A percentile compares a stretch with the other conserved stretches of the same genome.
phyloP scores from a whole-genome alignment of 495 filamentous ascomycete species.

The Trypethelium eluteriae region DNA sequence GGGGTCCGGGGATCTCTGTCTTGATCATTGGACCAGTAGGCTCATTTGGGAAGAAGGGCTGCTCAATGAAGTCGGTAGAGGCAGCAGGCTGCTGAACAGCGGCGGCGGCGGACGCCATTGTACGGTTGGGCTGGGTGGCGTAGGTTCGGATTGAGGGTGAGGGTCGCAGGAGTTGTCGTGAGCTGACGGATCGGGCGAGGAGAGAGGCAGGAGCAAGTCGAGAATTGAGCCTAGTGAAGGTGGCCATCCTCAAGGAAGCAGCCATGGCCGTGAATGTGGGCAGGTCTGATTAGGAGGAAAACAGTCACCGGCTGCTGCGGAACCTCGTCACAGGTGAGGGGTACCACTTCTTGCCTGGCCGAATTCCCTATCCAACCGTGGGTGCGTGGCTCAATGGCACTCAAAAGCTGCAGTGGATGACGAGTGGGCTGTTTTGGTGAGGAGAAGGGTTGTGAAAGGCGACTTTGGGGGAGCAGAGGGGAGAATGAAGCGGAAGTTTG shows the following conservation, averaged over 20 bases:
- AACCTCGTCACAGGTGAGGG: background rate
- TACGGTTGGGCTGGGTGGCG: slow-evolving; percentile 7
- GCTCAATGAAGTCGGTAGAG: slow-evolving; percentile 19
- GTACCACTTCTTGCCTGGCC: too few relatives aligned
- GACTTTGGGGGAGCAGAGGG: too few relatives aligned
- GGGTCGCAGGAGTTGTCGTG: background rate
- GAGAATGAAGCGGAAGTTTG: background rate
- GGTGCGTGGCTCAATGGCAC: too few relatives aligned
- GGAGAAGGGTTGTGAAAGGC: too few relatives aligned
- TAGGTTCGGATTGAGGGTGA: background rate
- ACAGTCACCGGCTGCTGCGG: background rate
- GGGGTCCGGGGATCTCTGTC: slow-evolving; percentile 78
- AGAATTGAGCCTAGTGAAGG: background rate
- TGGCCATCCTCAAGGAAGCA: background rate
- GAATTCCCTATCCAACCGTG: too few relatives aligned
- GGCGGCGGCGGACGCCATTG: background rate
- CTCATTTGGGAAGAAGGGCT: slow-evolving; percentile 49
- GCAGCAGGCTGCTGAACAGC: slow-evolving; percentile 7
- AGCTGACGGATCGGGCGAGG: background rate
- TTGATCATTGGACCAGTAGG: slow-evolving; percentile 64
- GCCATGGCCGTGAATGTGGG: background rate
- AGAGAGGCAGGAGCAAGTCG: background rate
- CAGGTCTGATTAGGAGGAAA: background rate
- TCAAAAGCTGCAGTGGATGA: too few relatives aligned
- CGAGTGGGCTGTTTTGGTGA: too few relatives aligned